Base-by-base conservation (phyloP, 352 stramenopile genomes). In the Plasmopara muralis region DNA sequence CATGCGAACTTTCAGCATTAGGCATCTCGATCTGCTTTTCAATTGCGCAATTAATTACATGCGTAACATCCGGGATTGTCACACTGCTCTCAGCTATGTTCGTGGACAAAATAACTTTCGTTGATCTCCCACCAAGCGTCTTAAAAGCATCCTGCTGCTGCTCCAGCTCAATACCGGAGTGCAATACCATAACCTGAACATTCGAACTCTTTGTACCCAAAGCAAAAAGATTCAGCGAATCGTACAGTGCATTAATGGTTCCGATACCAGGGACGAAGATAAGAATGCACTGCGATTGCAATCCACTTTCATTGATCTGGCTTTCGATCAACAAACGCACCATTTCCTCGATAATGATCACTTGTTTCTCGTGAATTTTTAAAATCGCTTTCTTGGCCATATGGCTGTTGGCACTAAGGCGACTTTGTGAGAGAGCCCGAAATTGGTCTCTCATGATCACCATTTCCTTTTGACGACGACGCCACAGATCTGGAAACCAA, bases 71-170 rank as follows among this genome's bases (percentile, higher is more conserved):
- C 5, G 95, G 93, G 18, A 99, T 96, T 3, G 96, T 98, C 5
- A 99, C 83, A 41, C 88, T 98, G 47, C 91, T 98, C 61, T 99
- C 96, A 4, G 95, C 95, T 57, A 98, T 96, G 57, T 98, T 98
- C 0, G 95, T 99, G 12, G 90, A 84, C 53, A 98, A 72, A 43
- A 98, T 93, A n/a, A 98, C 87, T 62, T 98, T 98, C 5, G 75
- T 85, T 7, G 77, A 74, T 39, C 55, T 57, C 13, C 68, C 53
- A 8, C 55, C 50, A 13, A 84, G 64, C 29, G 71, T 54, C 20
- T 70, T 66, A 34, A 91, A 91, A 13, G 80, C 77, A 34, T 80
- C 62, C 47, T 87, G 76, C 44, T 91, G 80, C 48, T 91, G 62
- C 46, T 89, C 80, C 9, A 91, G 56, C 52, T 91, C 80, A 14